Conservation (phyloP, 805 yeast genomes). For the Ogataea trehaloabstinens region DNA sequence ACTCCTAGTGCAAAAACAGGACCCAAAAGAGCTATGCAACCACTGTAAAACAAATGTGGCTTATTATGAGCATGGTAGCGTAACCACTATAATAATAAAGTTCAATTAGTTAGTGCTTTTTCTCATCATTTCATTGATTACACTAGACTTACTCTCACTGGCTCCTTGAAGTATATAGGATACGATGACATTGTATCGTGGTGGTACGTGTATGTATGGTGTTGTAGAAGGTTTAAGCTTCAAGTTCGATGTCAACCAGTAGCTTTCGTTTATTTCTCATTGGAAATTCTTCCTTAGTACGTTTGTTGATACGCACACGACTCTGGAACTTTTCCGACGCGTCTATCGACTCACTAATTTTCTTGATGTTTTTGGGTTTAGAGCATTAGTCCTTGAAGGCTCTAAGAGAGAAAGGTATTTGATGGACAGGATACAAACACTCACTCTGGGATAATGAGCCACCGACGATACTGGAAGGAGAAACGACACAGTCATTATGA, state of each 20-base stretch:
- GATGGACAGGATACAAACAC: too few species aligned
- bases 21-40: conserved; percentile 62
- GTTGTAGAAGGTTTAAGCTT: not conserved
- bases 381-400: too few species aligned
- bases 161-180: conserved; percentile 61
- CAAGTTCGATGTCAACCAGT: not conserved
- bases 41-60: conserved; percentile 71
- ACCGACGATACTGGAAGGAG: too few species aligned
- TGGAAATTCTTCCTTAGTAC: not conserved
- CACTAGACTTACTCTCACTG: conserved; percentile 62
- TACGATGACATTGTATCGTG: conserved; percentile 25
- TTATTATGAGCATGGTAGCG: conserved; percentile 74
- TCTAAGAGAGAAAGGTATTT: too few species aligned
- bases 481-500: too few species aligned
- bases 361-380: too few species aligned
- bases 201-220: not conserved
- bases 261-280: conserved; percentile 5
- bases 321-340: too few species aligned
- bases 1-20: conserved; percentile 59
- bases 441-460: too few species aligned
- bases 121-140: too few species aligned
- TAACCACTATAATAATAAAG: conserved; percentile 54
- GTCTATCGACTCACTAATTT: too few species aligned
- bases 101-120: too few species aligned
- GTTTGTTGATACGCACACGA: too few species aligned